Conservation (phyloP, 345 rosid species). For the Populus euphratica region DNA sequence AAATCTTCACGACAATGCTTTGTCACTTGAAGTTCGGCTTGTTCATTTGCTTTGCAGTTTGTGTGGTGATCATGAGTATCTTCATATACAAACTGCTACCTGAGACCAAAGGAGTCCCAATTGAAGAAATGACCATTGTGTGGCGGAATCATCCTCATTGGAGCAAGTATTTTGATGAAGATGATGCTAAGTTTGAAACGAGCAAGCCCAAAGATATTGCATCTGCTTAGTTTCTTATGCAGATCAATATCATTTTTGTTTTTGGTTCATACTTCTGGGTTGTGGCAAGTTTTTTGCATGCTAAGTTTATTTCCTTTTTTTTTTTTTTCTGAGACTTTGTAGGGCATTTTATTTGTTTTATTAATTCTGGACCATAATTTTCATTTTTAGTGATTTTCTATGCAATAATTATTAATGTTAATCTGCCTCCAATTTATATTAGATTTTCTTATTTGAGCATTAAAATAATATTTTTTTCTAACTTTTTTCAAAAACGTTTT, state of each 20-base stretch:
- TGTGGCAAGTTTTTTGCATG: no score
- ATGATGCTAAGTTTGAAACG: neutral
- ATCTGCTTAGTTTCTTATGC: neutral
- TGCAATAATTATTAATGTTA: neutral
- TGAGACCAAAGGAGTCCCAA: slow-evolving; percentile 36
- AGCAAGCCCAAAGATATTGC: neutral
- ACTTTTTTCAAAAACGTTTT: no score
- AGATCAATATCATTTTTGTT: neutral
- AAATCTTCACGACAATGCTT: slow-evolving; percentile 52
- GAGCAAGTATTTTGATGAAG: slow-evolving; percentile 12
- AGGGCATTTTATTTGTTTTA: neutral
- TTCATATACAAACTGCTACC: slow-evolving; percentile 45
- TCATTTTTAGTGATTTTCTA: neutral
- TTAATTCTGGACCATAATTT: neutral
- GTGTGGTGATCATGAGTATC: slow-evolving; percentile 40
- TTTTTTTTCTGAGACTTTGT: neutral
- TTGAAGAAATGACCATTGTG: slow-evolving; percentile 34
- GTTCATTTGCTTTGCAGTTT: slow-evolving; percentile 47
- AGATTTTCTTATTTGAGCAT: no score
- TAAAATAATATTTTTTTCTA: no score
- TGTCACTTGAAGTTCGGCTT: slow-evolving; percentile 50
- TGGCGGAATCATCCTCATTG: slow-evolving; percentile 28
- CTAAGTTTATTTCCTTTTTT: neutral
- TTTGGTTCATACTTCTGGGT: neutral
- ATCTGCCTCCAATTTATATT: neutral